Percentiles rank a stretch among this genome's conserved stretches.
Evolutionary conservation across 2,329 filamentous ascomycete species (phyloP).

Genomic region (Colletotrichum chlorophyti): DNA sequence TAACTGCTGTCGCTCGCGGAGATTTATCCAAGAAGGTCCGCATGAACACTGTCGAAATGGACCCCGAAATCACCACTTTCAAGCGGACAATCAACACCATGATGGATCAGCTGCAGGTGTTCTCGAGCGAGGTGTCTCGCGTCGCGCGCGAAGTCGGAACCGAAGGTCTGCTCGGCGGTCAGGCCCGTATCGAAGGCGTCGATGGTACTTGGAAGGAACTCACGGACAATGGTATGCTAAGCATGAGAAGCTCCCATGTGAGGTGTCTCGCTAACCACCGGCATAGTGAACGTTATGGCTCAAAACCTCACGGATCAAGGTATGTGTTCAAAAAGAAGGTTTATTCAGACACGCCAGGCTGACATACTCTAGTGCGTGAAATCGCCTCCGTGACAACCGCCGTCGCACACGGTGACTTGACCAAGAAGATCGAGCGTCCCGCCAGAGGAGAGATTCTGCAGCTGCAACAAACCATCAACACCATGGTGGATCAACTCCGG

Average conservation of each 20-base stretch:
- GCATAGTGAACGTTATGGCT: constrained; percentile 79
- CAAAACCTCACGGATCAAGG: constrained; percentile 82
- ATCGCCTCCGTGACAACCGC: constrained; percentile 86
- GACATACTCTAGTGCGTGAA: constrained; percentile 68
- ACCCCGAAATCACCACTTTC: constrained; percentile 97
- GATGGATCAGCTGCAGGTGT: constrained; percentile 98
- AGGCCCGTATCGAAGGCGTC: constrained; percentile 91
- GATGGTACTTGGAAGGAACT: constrained; percentile 98
- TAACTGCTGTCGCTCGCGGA: constrained; percentile 93
- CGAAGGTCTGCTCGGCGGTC: constrained; percentile 90
- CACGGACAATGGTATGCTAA: constrained; percentile 76
- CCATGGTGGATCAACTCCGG: constrained; percentile 85
- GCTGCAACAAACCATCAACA: constrained; percentile 86
- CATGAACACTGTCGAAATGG: constrained; percentile 95
- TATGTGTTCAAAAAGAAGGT: too few relatives aligned
- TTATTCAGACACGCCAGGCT: too few relatives aligned
- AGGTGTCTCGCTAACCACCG: neutral
- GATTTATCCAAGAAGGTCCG: constrained; percentile 96
- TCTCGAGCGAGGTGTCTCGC: constrained; percentile 94
- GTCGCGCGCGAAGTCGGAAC: constrained; percentile 96
- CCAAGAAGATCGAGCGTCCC: constrained; percentile 83
- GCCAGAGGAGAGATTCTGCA: constrained; percentile 84
- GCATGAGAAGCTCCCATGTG: neutral
- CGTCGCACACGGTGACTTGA: constrained; percentile 82
- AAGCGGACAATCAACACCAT: constrained; percentile 99